A percentile compares a stretch with the other conserved stretches of the same genome.
Evolutionary conservation across 2,329 filamentous ascomycete species (phyloP).

Genomic region (Ophiosphaerella korrae): DNA sequence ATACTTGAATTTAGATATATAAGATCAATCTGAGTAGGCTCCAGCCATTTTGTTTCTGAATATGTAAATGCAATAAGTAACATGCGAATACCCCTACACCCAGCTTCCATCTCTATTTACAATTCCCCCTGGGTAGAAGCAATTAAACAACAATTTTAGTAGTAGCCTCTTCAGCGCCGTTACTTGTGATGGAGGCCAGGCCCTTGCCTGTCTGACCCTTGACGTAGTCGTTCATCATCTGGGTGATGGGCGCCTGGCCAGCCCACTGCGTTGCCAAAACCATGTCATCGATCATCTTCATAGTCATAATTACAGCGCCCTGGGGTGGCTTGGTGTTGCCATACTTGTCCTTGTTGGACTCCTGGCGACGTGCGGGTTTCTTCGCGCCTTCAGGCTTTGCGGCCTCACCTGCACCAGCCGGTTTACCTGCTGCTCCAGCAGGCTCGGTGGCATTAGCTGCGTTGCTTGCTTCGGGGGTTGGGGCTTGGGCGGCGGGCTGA

Average conservation of each 20-base stretch:
- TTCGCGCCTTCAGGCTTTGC: slow-evolving; percentile 2
- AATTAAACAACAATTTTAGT: slow-evolving; percentile 6
- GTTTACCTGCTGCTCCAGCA: too few species aligned
- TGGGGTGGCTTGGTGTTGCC: slow-evolving; percentile 20
- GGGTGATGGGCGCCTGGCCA: slow-evolving; percentile 35
- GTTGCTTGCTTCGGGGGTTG: slow-evolving; percentile 1
- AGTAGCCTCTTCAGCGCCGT: slow-evolving; percentile 2
- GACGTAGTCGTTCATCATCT: slow-evolving; percentile 45
- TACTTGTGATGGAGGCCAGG: slow-evolving; percentile 5
- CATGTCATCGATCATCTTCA: slow-evolving; percentile 44
- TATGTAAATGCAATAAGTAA: neutral
- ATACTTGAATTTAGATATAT: too few species aligned
- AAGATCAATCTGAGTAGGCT: neutral
- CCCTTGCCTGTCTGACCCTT: slow-evolving; percentile 31
- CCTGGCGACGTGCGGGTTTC: slow-evolving; percentile 26
- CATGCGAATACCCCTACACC: neutral
- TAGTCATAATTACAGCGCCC: slow-evolving; percentile 39
- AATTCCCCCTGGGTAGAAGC: neutral
- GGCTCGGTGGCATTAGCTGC: slow-evolving; percentile 4
- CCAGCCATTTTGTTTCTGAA: neutral
- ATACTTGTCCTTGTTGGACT: slow-evolving; percentile 28
- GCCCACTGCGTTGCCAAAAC: slow-evolving; percentile 30
- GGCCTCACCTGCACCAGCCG: slow-evolving; percentile 3
- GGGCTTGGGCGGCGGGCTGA: slow-evolving; percentile 1
- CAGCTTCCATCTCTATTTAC: neutral